Evolutionary conservation across 257 asterid genomes (phyloP).

Genomic region (Solanum stenotomum): DNA sequence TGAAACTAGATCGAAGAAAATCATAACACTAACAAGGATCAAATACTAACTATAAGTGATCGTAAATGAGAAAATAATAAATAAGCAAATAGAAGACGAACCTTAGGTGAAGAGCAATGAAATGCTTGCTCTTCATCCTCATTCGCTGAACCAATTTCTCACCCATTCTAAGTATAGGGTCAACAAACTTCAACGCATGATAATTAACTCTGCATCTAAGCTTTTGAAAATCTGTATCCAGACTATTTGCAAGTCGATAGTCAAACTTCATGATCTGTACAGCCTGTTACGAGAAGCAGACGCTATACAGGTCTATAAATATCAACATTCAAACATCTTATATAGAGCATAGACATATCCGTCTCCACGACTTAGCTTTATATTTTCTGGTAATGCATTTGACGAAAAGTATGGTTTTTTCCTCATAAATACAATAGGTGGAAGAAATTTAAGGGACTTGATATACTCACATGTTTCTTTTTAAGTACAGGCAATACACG

Average conservation of each 20-base stretch:
- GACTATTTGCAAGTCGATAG: slow-evolving; percentile 81
- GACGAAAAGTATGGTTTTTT: background rate
- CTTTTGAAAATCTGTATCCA: slow-evolving; percentile 75
- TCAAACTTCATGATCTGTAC: slow-evolving; percentile 85
- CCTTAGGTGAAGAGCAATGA: slow-evolving; percentile 91
- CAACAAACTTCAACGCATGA: slow-evolving; percentile 83
- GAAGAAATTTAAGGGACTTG: background rate
- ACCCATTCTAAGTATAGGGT: slow-evolving; percentile 71
- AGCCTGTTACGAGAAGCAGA: slow-evolving; percentile 51
- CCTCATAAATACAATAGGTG: background rate
- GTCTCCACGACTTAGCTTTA: background rate
- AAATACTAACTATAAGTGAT: background rate
- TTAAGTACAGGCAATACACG: slow-evolving; percentile 70
- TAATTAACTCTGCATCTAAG: slow-evolving; percentile 94
- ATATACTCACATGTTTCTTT: slow-evolving; percentile 65
- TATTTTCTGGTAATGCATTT: background rate
- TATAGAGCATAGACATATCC: background rate
- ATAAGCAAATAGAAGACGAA: background rate
- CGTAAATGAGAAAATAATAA: background rate
- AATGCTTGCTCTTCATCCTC: slow-evolving; percentile 74
- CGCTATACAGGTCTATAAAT: background rate
- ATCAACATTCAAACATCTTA: background rate
- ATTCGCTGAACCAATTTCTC: slow-evolving; percentile 64
- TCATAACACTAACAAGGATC: background rate
- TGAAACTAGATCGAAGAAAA: background rate